Evolutionary conservation across 1,139 yeast species (phyloP).

Genomic region (Candida sanyaensis): DNA sequence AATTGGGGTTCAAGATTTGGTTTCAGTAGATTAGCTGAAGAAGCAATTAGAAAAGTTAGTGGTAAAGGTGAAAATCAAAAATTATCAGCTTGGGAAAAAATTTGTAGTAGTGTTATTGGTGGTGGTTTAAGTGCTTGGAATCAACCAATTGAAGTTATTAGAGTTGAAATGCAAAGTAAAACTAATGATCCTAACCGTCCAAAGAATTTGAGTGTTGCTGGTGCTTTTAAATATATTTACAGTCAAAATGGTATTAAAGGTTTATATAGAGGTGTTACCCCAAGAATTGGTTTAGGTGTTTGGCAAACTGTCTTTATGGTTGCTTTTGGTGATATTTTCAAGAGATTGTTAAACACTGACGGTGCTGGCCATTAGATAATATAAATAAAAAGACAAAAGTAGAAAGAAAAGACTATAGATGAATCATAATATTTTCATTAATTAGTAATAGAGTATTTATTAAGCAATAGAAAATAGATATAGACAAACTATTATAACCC

Average conservation of each 20-base stretch:
- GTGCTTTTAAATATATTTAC: constrained; percentile 83
- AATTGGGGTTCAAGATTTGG: constrained; percentile 99
- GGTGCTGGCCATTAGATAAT: constrained; percentile 37
- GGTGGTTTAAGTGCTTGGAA: constrained; percentile 99
- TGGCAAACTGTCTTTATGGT: constrained; percentile 99
- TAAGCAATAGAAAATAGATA: too few relatives aligned
- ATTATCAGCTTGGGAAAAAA: constrained; percentile 75
- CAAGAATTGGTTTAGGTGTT: constrained; percentile 92
- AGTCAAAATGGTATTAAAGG: constrained; percentile 83
- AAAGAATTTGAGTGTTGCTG: constrained; percentile 78
- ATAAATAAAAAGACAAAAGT: neutral
- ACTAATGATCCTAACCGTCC: constrained; percentile 95
- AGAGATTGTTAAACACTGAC: constrained; percentile 45
- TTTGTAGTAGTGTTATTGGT: constrained; percentile 86
- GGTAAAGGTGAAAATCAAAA: constrained; percentile 64
- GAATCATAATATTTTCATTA: too few relatives aligned
- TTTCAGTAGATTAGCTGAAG: constrained; percentile 88
- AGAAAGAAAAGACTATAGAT: neutral
- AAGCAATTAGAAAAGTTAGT: constrained; percentile 63
- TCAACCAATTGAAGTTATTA: constrained; percentile 96
- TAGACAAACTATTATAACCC: too few relatives aligned
- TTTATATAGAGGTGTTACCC: constrained; percentile 93
- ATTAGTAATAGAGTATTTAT: too few relatives aligned
- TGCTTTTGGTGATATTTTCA: constrained; percentile 90
- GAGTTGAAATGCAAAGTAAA: constrained; percentile 97